A percentile compares a stretch with the other conserved stretches of the same genome.
Conservation (phyloP, 164 flowering plant species). For the Hamamelis virginiana region DNA sequence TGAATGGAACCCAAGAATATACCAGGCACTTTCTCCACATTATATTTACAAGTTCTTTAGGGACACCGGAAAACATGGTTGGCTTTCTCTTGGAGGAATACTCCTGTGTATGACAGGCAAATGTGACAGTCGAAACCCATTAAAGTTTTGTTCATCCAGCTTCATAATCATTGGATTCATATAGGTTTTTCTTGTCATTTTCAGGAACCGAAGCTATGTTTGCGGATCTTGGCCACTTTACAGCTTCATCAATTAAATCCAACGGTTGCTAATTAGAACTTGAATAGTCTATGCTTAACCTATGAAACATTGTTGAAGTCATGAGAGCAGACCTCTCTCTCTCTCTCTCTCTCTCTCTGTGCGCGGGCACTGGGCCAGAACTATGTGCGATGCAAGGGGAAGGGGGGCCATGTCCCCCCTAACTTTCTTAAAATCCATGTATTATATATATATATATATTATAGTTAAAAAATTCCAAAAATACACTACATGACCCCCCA, state of each 20-base stretch:
- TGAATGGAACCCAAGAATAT: slow-evolving; percentile 59
- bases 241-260: slow-evolving; percentile 34
- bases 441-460: too few species aligned
- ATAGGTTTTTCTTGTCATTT: slow-evolving; percentile 8
- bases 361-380: too few species aligned
- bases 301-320: too few species aligned
- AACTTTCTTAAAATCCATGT: too few species aligned
- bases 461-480: too few species aligned
- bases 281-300: background rate
- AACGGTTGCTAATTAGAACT: background rate
- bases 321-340: too few species aligned
- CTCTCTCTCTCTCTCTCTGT: too few species aligned
- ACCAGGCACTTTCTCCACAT: slow-evolving; percentile 60
- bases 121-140: background rate
- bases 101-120: too few species aligned
- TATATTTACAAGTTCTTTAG: slow-evolving; percentile 56
- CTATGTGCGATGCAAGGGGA: too few species aligned
- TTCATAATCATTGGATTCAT: slow-evolving; percentile 10
- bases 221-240: slow-evolving; percentile 62
- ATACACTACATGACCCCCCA: too few species aligned
- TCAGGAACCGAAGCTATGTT: slow-evolving; percentile 73
- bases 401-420: too few species aligned
- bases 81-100: too few species aligned
- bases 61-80: slow-evolving; percentile 57
- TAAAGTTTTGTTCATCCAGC: background rate